Evolutionary conservation across 257 asterid genomes (phyloP), one percentile per base, ranked within the genome.

Genomic region (Coffea canephora): DNA sequence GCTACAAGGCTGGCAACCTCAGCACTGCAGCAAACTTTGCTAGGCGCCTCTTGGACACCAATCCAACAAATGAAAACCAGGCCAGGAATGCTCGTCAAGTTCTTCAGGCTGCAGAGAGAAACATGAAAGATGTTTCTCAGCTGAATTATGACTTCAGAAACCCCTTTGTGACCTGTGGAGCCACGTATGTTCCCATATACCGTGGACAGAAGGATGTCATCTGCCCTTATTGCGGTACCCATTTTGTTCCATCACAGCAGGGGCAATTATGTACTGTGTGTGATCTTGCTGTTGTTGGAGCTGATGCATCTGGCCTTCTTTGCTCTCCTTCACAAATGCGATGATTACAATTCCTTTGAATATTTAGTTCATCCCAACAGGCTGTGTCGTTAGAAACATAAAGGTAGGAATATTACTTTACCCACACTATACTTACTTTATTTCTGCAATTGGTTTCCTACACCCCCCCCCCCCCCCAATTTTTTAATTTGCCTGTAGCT

Each of bases 141-240:
- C 84, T 94, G 76, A 94, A 94, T 61, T 94, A 92, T 25, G 98
- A 94, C 74, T 92, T 94, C 74, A 88, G 98, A 84, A 94, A 94
- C 67, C 97, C 98, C 16, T 94, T 94, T 45, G 97, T 94, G 7
- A 84, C 91, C 12, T 94, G 98, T 79, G 98, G 97, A 72, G 96
- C 97, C 49, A 91, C 97, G 1, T 89, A 92, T 70, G 90, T 88
- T 48, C 98, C 97, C 2, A 94, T 94, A 76, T 94, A 92, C 80
- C 82, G 92, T 21, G 98, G 98, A 45, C 98, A 94, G 86, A 92
- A 80, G 83, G 97, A 94, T 55, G 90, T 84, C 45, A 84, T 89
- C 50, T 94, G 98, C 84, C 97, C 98, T 5, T 94, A 92, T 78
- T 94, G 98, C 80, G 48, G 83, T 54, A 77, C 94, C 3, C 96